Evolutionary conservation across 2,329 filamentous ascomycete species (phyloP).

Genomic region (Sclerotinia borealis): DNA sequence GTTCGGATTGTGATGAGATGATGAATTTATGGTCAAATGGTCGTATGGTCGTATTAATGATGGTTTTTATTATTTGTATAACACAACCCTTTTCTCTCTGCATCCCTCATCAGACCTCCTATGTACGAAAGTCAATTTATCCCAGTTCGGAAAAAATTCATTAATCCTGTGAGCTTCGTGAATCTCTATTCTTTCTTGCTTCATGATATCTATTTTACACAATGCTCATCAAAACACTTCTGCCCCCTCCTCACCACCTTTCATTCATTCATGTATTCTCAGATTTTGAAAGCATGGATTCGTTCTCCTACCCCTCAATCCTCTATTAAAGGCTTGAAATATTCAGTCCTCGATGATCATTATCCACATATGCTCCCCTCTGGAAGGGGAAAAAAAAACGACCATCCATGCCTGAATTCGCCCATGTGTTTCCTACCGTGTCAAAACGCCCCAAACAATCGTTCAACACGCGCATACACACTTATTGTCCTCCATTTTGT

Average conservation of each 20-base stretch:
- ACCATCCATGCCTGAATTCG: background rate
- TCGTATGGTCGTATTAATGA: background rate
- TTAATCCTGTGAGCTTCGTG: background rate
- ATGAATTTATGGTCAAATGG: background rate
- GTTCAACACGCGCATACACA: background rate
- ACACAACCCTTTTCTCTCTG: background rate
- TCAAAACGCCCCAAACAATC: constrained; percentile 6
- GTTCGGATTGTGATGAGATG: background rate
- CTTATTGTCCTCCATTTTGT: background rate
- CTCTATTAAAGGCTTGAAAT: background rate
- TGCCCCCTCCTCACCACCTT: too few species aligned
- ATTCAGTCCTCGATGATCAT: constrained; percentile 1
- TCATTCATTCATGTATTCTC: background rate
- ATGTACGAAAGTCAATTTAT: background rate
- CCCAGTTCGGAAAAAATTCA: background rate
- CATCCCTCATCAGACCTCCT: background rate
- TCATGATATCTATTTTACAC: constrained; percentile 1
- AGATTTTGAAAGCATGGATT: background rate
- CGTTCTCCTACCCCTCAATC: background rate
- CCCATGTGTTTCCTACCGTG: background rate
- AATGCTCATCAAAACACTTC: background rate
- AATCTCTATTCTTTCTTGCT: background rate
- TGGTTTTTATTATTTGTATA: background rate
- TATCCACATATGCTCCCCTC: background rate
- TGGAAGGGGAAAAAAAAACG: background rate